phyloP scores from a whole-genome alignment of 495 filamentous ascomycete genomes.

The Neohortaea acidophila region DNA sequence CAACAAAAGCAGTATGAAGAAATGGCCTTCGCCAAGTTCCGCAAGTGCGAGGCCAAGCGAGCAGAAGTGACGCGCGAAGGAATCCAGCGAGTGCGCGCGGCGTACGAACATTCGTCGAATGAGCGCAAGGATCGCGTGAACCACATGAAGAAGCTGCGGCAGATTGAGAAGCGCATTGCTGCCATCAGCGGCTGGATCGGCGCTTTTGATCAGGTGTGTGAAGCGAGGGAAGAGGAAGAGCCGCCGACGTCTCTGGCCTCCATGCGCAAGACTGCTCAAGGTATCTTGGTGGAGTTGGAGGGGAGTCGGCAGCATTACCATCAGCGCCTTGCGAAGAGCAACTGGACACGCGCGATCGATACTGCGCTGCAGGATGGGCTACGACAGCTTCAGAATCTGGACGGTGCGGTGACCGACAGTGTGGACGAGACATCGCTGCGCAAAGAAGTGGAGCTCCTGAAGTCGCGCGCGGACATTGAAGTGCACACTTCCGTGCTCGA shows the following conservation, averaged over 20 bases:
- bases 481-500: slow-evolving; percentile 61
- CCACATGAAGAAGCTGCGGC: slow-evolving; percentile 67
- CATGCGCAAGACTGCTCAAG: slow-evolving; percentile 76
- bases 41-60: slow-evolving; percentile 72
- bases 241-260: slow-evolving; percentile 50
- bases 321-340: slow-evolving; percentile 57
- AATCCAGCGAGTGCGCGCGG: slow-evolving; percentile 58
- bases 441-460: slow-evolving; percentile 71
- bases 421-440: slow-evolving; percentile 56
- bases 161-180: slow-evolving; percentile 70
- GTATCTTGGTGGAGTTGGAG: slow-evolving; percentile 75
- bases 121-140: slow-evolving; percentile 66
- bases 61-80: slow-evolving; percentile 66
- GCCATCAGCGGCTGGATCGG: slow-evolving; percentile 82
- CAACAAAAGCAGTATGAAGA: slow-evolving; percentile 86
- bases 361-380: slow-evolving; percentile 77
- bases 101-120: slow-evolving; percentile 67
- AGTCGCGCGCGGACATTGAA: slow-evolving; percentile 70
- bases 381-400: slow-evolving; percentile 47
- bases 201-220: slow-evolving; percentile 75
- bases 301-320: slow-evolving; percentile 79
- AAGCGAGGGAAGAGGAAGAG: slow-evolving; percentile 43
- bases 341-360: slow-evolving; percentile 76
- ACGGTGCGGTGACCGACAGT: slow-evolving; percentile 46
- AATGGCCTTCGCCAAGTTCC: slow-evolving; percentile 74